A percentile compares a stretch with the other conserved stretches of the same genome.
Conservation (phyloP, 1,139 yeast species). For the Debaryomycetaceae sp. region DNA sequence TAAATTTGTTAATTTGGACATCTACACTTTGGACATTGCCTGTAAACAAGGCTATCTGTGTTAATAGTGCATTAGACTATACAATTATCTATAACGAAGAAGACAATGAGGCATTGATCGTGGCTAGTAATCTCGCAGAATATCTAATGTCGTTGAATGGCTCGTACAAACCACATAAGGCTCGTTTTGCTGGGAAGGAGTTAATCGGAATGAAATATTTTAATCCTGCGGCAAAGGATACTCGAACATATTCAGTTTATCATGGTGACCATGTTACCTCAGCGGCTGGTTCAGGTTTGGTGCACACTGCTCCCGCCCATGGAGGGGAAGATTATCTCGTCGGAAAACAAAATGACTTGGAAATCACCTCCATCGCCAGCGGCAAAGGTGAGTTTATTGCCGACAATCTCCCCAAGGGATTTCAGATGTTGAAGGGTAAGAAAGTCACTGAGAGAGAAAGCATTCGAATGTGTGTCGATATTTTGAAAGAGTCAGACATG, state of each 20-base stretch:
- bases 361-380: conserved; percentile 75
- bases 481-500: conserved; percentile 44
- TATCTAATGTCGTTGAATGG: conserved; percentile 29
- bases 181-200: conserved; percentile 37
- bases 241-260: conserved; percentile 51
- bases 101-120: conserved; percentile 42
- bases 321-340: conserved; percentile 89
- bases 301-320: conserved; percentile 97
- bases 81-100: conserved; percentile 39
- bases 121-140: conserved; percentile 44
- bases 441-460: conserved; percentile 65
- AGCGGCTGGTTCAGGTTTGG: conserved; percentile 88
- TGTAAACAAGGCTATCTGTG: conserved; percentile 80
- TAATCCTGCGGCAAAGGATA: conserved; percentile 51
- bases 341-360: conserved; percentile 56
- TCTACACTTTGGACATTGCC: conserved; percentile 98
- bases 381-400: conserved; percentile 61
- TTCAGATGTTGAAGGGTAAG: conserved; percentile 45
- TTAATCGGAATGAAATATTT: conserved; percentile 46
- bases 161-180: conserved; percentile 27
- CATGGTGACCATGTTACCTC: conserved; percentile 82
- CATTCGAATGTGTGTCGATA: conserved; percentile 27
- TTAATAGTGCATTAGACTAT: conserved; percentile 58
- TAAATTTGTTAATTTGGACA: conserved; percentile 73
- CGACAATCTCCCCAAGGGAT: conserved; percentile 40